Conservation (phyloP, 1,284 basidiomycete species). For the Flammula alnicola region DNA sequence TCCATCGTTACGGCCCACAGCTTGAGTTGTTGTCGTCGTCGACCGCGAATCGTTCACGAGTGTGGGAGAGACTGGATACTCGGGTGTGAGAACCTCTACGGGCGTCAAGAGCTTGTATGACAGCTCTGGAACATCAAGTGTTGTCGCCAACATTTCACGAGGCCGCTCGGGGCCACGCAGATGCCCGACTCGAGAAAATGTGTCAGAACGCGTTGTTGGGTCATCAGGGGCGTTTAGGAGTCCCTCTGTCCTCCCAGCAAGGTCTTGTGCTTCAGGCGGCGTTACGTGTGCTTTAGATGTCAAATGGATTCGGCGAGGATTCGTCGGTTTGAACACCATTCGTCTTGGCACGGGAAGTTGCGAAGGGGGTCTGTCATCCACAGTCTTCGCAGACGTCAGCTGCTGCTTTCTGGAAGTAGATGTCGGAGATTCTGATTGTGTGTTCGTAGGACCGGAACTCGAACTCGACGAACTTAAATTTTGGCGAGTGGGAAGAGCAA, state of each 20-base stretch:
- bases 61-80: conserved; percentile 4
- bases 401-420: too few relatives aligned
- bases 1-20: neutral
- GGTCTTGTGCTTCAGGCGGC: neutral
- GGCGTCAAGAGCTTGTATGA: neutral
- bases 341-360: neutral
- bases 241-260: neutral
- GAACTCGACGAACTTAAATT: too few relatives aligned
- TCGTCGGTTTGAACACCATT: conserved; percentile 14
- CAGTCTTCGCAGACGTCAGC: too few relatives aligned
- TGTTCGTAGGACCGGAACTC: too few relatives aligned
- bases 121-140: neutral
- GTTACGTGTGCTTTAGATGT: neutral
- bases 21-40: neutral
- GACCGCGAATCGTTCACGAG: neutral
- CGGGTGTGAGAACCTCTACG: conserved; percentile 1
- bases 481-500: conserved; percentile 6
- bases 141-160: conserved; percentile 3
- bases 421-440: too few relatives aligned
- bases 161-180: too few relatives aligned
- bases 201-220: neutral
- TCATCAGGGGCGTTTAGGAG: neutral
- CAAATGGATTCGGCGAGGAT: conserved; percentile 4
- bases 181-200: too few relatives aligned
- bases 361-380: too few relatives aligned